Evolutionary conservation across 2,329 filamentous ascomycete genomes (phyloP).

Genomic region (Verticillium nonalfalfae): DNA sequence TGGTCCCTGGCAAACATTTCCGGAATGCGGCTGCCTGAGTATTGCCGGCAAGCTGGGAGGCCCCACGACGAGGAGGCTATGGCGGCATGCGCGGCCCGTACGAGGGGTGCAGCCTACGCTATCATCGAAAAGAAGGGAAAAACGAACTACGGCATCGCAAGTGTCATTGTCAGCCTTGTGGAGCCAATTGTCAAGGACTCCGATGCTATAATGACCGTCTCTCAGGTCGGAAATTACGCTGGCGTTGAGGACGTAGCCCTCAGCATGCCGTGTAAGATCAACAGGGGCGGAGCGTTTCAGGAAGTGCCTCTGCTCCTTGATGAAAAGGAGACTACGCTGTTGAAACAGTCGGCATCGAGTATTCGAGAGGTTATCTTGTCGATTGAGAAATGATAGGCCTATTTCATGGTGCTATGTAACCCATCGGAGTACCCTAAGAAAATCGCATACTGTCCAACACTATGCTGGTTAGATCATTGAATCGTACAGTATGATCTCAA

Average conservation of each 20-base stretch:
- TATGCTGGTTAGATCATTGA: too few species aligned
- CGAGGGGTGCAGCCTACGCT: slow-evolving; percentile 21
- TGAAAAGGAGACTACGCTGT: slow-evolving; percentile 13
- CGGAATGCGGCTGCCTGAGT: slow-evolving; percentile 19
- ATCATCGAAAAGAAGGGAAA: slow-evolving; percentile 24
- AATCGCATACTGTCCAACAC: too few species aligned
- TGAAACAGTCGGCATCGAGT: slow-evolving; percentile 15
- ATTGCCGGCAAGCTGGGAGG: slow-evolving; percentile 15
- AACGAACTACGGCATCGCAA: slow-evolving; percentile 24
- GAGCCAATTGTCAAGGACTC: slow-evolving; percentile 20
- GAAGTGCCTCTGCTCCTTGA: slow-evolving; percentile 16
- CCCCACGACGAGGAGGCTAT: slow-evolving; percentile 17
- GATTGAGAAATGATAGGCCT: neutral
- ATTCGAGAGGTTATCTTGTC: slow-evolving; percentile 12
- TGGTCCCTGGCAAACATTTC: slow-evolving; percentile 23
- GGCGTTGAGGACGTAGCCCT: slow-evolving; percentile 18
- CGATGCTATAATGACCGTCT: slow-evolving; percentile 20
- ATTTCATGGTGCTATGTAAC: too few species aligned
- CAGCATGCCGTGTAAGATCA: slow-evolving; percentile 20
- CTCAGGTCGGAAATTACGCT: slow-evolving; percentile 17
- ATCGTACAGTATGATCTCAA: too few species aligned
- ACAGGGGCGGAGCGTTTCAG: slow-evolving; percentile 16
- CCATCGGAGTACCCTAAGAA: too few species aligned
- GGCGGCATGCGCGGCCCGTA: slow-evolving; percentile 15
- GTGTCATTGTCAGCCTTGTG: slow-evolving; percentile 20